Evolutionary conservation across 768 basidiomycete species (phyloP), one percentile per base, ranked within the genome.

Genomic region (Suillus decipiens): DNA sequence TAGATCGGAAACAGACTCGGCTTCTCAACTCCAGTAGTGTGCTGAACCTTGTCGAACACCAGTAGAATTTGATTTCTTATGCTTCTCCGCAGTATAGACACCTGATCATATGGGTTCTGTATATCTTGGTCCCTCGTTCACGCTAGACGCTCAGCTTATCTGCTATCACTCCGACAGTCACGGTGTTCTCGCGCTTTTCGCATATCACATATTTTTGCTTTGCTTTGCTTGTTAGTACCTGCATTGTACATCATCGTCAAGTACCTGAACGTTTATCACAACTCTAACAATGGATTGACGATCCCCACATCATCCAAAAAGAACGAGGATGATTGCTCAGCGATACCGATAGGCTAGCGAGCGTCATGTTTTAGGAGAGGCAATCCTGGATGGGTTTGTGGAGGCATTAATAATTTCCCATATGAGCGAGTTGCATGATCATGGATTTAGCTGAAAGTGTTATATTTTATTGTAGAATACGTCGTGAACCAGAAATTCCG

Each of bases 1-100:
- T 67, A 72, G 71, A 58, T 62, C 72, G 59, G 70, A 62, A 66
- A 41, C 51, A 22, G 68, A 58, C 61, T 64, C 65, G 36, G 33
- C 68, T 59, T 68, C 73, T n/a, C 76, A 77, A 22, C 31, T 64
- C 58, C 65, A 66, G 0, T 76, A 71, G 61, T 73, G 75, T 24
- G 24, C 10, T 57, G 28, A 12, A 41, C 39, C 19, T 53, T 53
- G 19, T 53, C 19, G 31, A 33, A n/a, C 11, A n/a, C 2, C 19
- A 19, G 19, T 53, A 34, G 33, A 34, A 33, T 34, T 33, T 33
- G 37, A 19, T 60, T 31, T 22, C 58, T 31, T 31, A 31, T 28
- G n/a, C 28, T 50, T 51, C 11, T 33, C 53, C 14, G 33, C 33
- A 56, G 34, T 33, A 12, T 59, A 28, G 17, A 34, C 24, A 31